Evolutionary conservation across 2,329 filamentous ascomycete species (phyloP).

Genomic region (Arthrobotrys iridis): DNA sequence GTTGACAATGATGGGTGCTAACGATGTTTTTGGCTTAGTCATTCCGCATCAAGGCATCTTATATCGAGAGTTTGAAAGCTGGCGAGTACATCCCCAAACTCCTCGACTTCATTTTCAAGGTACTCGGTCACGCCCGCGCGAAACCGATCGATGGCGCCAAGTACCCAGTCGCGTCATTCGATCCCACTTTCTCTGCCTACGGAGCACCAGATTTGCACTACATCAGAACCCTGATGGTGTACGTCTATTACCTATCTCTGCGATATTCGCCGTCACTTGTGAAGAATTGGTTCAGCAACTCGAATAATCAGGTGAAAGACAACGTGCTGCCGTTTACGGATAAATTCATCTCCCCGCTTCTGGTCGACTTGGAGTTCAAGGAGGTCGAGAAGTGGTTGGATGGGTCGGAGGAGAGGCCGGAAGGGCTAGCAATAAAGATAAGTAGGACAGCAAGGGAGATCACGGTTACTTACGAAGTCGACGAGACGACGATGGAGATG

Average conservation of each 20-base stretch:
- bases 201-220: conserved; percentile 76
- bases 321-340: conserved; percentile 86
- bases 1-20: conserved; percentile 57
- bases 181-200: conserved; percentile 61
- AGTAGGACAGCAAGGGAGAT: conserved; percentile 78
- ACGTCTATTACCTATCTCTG: conserved; percentile 84
- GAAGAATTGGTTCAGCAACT: conserved; percentile 84
- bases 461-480: conserved; percentile 83
- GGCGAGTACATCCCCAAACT: conserved; percentile 75
- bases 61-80: conserved; percentile 80
- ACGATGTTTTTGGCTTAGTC: conserved; percentile 65
- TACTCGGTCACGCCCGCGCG: conserved; percentile 80
- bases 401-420: conserved; percentile 64
- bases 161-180: conserved; percentile 74
- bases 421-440: conserved; percentile 74
- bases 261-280: conserved; percentile 80
- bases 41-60: conserved; percentile 82
- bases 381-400: conserved; percentile 75
- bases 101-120: conserved; percentile 82
- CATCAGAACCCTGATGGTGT: conserved; percentile 71
- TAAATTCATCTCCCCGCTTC: conserved; percentile 78
- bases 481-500: conserved; percentile 85
- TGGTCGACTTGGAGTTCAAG: conserved; percentile 73
- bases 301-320: conserved; percentile 80
- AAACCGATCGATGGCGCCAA: conserved; percentile 76